These are phyloP conservation scores for Basidiobolus meristosporus DNA, from an alignment of 371 early-diverging fungal species.

Conservation along the genomic window DNA sequence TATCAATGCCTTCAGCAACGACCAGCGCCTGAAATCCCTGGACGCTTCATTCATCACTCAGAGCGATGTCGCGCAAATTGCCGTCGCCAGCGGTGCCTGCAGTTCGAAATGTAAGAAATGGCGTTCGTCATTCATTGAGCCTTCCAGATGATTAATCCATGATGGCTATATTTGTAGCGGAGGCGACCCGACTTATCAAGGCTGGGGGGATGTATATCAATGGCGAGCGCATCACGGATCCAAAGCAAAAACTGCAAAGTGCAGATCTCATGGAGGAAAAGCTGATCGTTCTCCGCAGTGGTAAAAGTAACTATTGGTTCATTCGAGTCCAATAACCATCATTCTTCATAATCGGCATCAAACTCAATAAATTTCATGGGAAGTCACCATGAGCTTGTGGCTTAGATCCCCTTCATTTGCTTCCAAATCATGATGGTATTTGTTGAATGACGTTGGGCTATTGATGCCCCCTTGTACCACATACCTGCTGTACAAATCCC, in stretches of 20 bases:
- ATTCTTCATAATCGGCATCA: too few relatives aligned
- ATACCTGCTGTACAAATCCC: too few relatives aligned
- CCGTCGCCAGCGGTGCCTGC: slow-evolving; percentile 30
- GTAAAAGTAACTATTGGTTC: slow-evolving; percentile 29
- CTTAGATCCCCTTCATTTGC: too few relatives aligned
- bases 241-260: slow-evolving; percentile 12
- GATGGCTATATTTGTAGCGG: slow-evolving; percentile 17
- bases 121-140: too few relatives aligned
- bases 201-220: slow-evolving; percentile 63
- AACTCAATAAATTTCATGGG: too few relatives aligned
- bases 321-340: too few relatives aligned
- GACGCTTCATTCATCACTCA: slow-evolving; percentile 16
- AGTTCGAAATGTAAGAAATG: slow-evolving; percentile 38
- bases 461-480: too few relatives aligned
- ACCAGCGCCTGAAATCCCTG: slow-evolving; percentile 29
- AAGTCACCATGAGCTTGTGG: too few relatives aligned
- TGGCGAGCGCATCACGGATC: slow-evolving; percentile 24
- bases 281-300: slow-evolving; percentile 28
- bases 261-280: slow-evolving; percentile 29
- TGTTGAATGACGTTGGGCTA: too few relatives aligned
- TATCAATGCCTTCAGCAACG: slow-evolving; percentile 46
- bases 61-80: slow-evolving; percentile 27
- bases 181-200: slow-evolving; percentile 49
- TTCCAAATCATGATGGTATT: too few relatives aligned
- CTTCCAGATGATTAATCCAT: neutral